Base-by-base conservation (phyloP, 148 eudicot genomes). In the Beta vulgaris region DNA sequence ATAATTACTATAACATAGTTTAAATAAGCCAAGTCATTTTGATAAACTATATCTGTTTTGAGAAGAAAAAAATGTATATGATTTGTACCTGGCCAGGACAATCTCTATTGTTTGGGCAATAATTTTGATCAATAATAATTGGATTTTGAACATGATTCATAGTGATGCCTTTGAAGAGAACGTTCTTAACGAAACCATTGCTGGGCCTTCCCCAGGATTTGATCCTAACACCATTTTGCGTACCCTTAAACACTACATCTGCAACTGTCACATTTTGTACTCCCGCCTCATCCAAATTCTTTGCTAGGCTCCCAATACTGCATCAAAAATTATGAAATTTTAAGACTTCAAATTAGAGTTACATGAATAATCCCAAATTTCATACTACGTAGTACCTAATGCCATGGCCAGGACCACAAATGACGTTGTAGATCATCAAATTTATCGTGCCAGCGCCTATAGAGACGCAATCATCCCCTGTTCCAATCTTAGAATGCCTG, bases 121-220 rank as follows among this genome's bases (percentile, higher is more conserved):
- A 90, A 51, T 85, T 79, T 77, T 90, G 94, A 67, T 88, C 81
- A 8, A 90, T 88, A 10, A 86, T 43, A 14, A 90, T 62, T 1
- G 91, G 91, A 64, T 90, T 83, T 53, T 73, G 64, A 75, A 77
- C 88, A 73, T 90, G 73, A 1, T 44, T 54, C 88, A 90, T 86
- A 19, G 77, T 80, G 5, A 76, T 39, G 23, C 85, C 72, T 28
- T 78, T 79, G 70, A 85, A 90, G 4, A 85, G 53, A 43, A 88
- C 85, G 44, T 72, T 77, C n/a, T 44, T 71, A 1, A 86, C 91
- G 32, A 83, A 90, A 3, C 93, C 85, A 51, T 58, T 76, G 83
- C 94, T 86, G 0, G 88, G 86, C 36, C 84, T 83, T 25, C 83
- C 91, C 91, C 94, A 90, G 21, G 91, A 83, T 76, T 90, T 90